A percentile compares a stretch with the other conserved stretches of the same genome.
Conservation (phyloP, 2,329 filamentous ascomycete genomes). For the Alternaria arborescens region DNA sequence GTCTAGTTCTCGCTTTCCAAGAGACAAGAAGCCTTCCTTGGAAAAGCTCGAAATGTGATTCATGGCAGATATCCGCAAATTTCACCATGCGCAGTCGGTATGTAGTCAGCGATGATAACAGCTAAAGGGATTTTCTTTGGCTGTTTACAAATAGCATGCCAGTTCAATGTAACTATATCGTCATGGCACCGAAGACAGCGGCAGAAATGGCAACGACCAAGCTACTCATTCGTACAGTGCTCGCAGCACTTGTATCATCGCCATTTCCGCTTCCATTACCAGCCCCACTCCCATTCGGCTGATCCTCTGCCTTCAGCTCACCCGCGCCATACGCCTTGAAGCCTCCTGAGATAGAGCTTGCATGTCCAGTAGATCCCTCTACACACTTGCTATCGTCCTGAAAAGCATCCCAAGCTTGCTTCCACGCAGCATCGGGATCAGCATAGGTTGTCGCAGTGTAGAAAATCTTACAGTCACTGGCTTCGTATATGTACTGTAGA, state of each 20-base stretch:
- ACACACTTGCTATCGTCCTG: constrained; percentile 34
- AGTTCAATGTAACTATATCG: constrained; percentile 10
- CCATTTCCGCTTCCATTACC: neutral
- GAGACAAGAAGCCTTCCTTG: neutral
- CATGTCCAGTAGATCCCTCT: constrained; percentile 31
- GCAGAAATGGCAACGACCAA: constrained; percentile 7
- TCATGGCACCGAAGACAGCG: constrained; percentile 11
- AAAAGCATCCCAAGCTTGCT: constrained; percentile 41
- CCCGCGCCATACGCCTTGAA: constrained; percentile 36
- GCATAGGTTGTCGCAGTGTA: constrained; percentile 64
- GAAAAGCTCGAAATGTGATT: neutral
- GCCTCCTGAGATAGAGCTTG: constrained; percentile 36
- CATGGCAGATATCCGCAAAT: neutral
- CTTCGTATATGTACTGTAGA: constrained; percentile 67
- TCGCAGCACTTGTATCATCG: constrained; percentile 2
- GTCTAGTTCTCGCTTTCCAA: neutral
- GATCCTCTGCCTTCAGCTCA: constrained; percentile 27
- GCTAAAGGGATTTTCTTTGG: neutral
- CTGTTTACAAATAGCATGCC: neutral
- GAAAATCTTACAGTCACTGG: constrained; percentile 68
- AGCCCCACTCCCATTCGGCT: constrained; percentile 15
- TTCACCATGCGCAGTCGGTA: neutral
- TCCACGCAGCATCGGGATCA: constrained; percentile 62
- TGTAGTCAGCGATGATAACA: neutral
- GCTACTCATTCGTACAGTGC: constrained; percentile 2